Evolutionary conservation across 352 stramenopile species (phyloP).

Genomic region (Pythium insidiosum): DNA sequence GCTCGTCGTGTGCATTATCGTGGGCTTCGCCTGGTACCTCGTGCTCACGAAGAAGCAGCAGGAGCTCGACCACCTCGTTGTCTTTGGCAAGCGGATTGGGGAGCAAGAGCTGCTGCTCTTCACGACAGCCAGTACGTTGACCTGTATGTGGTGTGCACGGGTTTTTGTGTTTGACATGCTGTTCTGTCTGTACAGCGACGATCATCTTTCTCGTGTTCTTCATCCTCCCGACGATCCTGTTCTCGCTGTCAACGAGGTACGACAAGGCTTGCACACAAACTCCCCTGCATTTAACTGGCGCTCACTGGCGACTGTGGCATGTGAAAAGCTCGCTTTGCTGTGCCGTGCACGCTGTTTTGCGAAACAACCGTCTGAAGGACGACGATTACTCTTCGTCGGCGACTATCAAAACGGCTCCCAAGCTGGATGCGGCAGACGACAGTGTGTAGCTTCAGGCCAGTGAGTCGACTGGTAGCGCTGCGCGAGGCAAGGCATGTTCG

Average conservation of each 20-base stretch:
- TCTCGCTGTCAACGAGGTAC: constrained; percentile 57
- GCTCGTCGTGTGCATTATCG: constrained; percentile 47
- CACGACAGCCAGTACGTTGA: constrained; percentile 49
- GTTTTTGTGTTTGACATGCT: background rate
- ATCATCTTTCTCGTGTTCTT: constrained; percentile 71
- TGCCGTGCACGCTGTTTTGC: constrained; percentile 40
- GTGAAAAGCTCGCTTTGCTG: constrained; percentile 36
- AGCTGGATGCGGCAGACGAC: constrained; percentile 22
- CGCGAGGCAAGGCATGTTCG: too few relatives aligned
- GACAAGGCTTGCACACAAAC: too few relatives aligned
- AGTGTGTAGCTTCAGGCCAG: too few relatives aligned
- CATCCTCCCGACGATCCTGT: constrained; percentile 59
- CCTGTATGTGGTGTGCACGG: background rate
- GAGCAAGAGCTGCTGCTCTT: constrained; percentile 59
- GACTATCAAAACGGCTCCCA: constrained; percentile 8
- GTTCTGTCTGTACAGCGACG: constrained; percentile 25
- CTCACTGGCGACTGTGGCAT: too few relatives aligned
- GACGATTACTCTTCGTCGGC: constrained; percentile 25
- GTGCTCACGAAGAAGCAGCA: constrained; percentile 53
- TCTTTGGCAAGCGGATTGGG: constrained; percentile 42
- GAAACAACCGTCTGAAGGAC: constrained; percentile 65
- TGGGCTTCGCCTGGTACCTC: constrained; percentile 55
- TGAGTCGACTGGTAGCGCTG: too few relatives aligned
- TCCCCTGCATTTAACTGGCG: too few relatives aligned
- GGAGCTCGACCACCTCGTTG: constrained; percentile 35